Evolutionary conservation across 2,329 filamentous ascomycete species (phyloP), one percentile per base, ranked within the genome.

Genomic region (Monilinia polystroma): DNA sequence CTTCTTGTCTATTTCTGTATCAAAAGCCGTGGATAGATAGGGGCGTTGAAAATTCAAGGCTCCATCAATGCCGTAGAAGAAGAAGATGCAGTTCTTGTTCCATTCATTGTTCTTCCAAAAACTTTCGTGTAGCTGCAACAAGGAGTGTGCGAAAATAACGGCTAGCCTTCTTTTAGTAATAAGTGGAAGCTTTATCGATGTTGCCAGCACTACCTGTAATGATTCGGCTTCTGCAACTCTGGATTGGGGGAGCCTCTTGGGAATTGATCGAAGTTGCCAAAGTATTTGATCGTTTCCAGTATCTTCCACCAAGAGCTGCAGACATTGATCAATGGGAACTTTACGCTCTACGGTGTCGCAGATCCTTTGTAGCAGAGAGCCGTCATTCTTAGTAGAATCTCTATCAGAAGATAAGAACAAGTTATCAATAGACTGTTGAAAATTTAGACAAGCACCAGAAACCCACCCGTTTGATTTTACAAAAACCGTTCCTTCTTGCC

Each of bases 61-160:
- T 38, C 57, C 57, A 6, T 26, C 7, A 6, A 23, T 49, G 14
- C 20, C 43, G 45, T 49, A 49, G 20, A 60, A 60, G 10, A 60
- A 49, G 56, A 59, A 60, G 23, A 60, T 60, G 43, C 49, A 43
- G n/a, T 26, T 35, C 35, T 49, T 49, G 11, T 47, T 49, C 43
- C 57, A 60, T 29, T 60, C 29, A 29, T 60, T 49, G 14, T 60
- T 60, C 43, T 60, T 23, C 57, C 57, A 60, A 29, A 35, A 60
- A 49, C 20, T 60, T 26, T 60, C 57, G 29, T 60, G 57, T 16
- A 60, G 12, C 20, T 60, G 57, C n/a, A 60, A 38, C 0, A 60
- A 10, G 2, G 57, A 60, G n/a, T 60, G 57, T 49, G 57, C 57
- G 4, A 60, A 60, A 35, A 60, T 49, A 18, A 60, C 57, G 12